Base-by-base conservation (phyloP, 2,329 filamentous ascomycete genomes). In the Talaromyces sp. region DNA sequence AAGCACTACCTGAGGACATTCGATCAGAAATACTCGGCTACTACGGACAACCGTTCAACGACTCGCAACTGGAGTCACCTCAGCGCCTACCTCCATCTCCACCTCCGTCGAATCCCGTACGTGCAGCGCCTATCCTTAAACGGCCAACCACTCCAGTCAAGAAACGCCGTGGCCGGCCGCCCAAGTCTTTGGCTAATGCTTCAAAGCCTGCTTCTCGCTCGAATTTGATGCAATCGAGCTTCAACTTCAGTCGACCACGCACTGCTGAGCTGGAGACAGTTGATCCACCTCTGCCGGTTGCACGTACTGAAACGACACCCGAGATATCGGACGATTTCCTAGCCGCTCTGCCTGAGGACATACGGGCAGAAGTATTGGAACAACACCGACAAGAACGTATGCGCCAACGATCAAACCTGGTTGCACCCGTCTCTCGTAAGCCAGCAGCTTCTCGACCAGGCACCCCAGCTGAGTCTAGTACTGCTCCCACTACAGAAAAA, bases 1-100 rank as follows among this genome's bases (percentile, higher is more conserved):
- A 89, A 49, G 91, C 91, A 0, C 82, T 99, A 0, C 95, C 95
- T 0, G 88, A 90, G 43, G 92, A 97, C 67, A 87, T 99, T 74
- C 91, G 93, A 68, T 87, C 88, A 1, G 95, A 98, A 76, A 83
- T 98, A 0, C 78, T 97, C 9, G 88, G 86, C 2, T 88, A 90
- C 39, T 96, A 97, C 70, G 68, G 76, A 66, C 69, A 75, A 75
- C 62, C 77, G 67, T 63, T 72, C 11, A 62, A 61, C 27, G 13
- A 60, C 1, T 65, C 45, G 72, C 72, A 69, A 54, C 68, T 72
- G 69, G 77, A 77, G 63, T 74, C 70, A 45, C 63, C 11, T 1
- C 70, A 13, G 77, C 1, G 82, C 86, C 0, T 86, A 86, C 8
- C 13, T 13, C 52, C 50, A 37, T 31, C 47, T n/a, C 49, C 54